A percentile compares a stretch with the other conserved stretches of the same genome.
Conservation (phyloP, 169 alveolate species). For the Cryptosporidium viatorum region DNA sequence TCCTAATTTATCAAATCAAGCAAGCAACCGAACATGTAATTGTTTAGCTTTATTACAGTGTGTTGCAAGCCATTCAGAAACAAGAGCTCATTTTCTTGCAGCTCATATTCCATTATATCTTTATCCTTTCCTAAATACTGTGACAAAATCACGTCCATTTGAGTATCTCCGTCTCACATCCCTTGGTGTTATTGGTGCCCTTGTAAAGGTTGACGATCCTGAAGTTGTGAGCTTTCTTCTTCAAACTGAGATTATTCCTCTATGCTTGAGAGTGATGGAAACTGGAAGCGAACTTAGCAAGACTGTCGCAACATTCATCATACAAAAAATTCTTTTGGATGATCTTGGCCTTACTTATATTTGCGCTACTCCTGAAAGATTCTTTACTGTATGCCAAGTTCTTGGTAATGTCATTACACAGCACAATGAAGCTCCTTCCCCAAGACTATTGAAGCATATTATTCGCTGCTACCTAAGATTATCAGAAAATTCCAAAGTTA, state of each 20-base stretch:
- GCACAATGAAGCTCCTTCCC: conserved; percentile 89
- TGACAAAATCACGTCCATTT: conserved; percentile 94
- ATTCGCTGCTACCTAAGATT: conserved; percentile 96
- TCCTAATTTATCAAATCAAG: conserved; percentile 91
- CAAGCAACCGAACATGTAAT: conserved; percentile 96
- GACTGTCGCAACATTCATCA: conserved; percentile 98
- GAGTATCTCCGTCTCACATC: conserved; percentile 98
- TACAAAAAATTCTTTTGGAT: conserved; percentile 96
- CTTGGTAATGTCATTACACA: conserved; percentile 93
- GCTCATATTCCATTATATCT: conserved; percentile 98
- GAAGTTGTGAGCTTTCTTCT: conserved; percentile 95
- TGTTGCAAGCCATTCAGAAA: conserved; percentile 97
- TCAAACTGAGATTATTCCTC: conserved; percentile 96
- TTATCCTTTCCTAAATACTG: conserved; percentile 97
- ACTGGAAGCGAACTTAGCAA: conserved; percentile 97
- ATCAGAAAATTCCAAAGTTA: conserved; percentile 94
- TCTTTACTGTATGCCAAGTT: conserved; percentile 96
- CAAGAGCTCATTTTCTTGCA: conserved; percentile 93
- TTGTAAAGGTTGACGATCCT: conserved; percentile 98
- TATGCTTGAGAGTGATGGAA: conserved; percentile 98
- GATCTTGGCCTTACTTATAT: conserved; percentile 95
- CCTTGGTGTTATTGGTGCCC: conserved; percentile 99
- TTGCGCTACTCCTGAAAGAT: conserved; percentile 97
- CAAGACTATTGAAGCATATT: conserved; percentile 94
- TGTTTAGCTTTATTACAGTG: conserved; percentile 98